Evolutionary conservation across 2,329 filamentous ascomycete species (phyloP), one percentile per base, ranked within the genome.

Genomic region (Ilyonectria sp.): DNA sequence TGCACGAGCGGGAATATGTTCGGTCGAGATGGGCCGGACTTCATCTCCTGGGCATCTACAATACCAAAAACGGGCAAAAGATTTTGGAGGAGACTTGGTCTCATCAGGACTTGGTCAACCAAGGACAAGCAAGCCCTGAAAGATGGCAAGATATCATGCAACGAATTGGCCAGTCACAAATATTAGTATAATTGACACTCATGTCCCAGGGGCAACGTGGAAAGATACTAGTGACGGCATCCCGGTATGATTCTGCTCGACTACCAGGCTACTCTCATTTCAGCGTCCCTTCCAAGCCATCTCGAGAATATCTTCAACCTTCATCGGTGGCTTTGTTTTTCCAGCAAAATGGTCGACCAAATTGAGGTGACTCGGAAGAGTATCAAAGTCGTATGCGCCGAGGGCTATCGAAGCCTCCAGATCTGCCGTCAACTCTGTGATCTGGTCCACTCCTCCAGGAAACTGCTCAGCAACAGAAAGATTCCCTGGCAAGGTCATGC

Each of bases 391-490:
- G 59, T 71, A 80, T 2, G 76, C 76, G 1, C 77, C 77, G 11
- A 79, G 70, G 6, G 73, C 77, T 8, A 79, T 75, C 26, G 74
- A 69, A 0, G 75, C 75, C 47, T 77, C 77, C n/a, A 80, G 72
- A 63, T 79, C 77, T 26, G 75, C 76, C 26, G 77, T 71, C 40
- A 79, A 65, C 6, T 63, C 73, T 52, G 72, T 67, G 10, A 79
- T 26, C 58, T 77, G 71, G 2, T 68, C 58, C 47, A 75, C 35
- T 4, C 77, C 74, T 13, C 55, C 62, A 15, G 75, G 76, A 43
- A 79, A 79, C 8, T 74, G 69, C 43, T 75, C 71, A 6, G 75
- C 74, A 19, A 78, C 74, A 2, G 71, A 54, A 13, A 77, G 13
- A 55, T 79, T 79, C 13, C 69, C 63, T 8, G 76, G 76, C 13